Evolutionary conservation across 2,329 filamentous ascomycete species (phyloP).

Genomic region (Endoconidiophora polonica): DNA sequence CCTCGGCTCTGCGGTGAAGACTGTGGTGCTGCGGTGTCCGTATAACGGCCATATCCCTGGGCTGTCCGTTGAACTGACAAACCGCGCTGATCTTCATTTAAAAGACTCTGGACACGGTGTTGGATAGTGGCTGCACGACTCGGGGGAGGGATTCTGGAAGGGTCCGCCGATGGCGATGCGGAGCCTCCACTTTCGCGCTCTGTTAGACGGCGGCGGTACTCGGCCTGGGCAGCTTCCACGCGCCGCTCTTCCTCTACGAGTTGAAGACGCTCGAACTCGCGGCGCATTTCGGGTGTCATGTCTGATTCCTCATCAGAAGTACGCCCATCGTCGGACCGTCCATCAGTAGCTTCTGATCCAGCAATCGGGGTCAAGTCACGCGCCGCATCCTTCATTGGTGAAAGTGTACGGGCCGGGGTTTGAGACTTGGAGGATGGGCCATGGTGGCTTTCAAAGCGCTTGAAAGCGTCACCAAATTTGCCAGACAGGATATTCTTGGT

Average conservation of each 20-base stretch:
- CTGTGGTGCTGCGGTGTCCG: conserved; percentile 28
- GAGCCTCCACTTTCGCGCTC: conserved; percentile 29
- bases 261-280: conserved; percentile 70
- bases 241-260: conserved; percentile 78
- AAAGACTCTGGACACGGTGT: conserved; percentile 69
- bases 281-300: conserved; percentile 70
- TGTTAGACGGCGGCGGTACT: conserved; percentile 64
- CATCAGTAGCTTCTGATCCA: conserved; percentile 52
- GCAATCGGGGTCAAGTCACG: conserved; percentile 51
- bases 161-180: conserved; percentile 28
- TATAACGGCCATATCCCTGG: conserved; percentile 79
- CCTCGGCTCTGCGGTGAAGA: neutral
- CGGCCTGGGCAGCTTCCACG: conserved; percentile 74
- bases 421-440: conserved; percentile 14
- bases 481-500: conserved; percentile 74
- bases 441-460: conserved; percentile 57
- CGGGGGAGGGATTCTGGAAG: conserved; percentile 38
- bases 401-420: conserved; percentile 27
- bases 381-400: conserved; percentile 29
- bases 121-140: conserved; percentile 76
- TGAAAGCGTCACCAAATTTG: conserved; percentile 86
- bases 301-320: conserved; percentile 44
- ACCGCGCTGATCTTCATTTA: conserved; percentile 57
- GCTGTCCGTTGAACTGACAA: conserved; percentile 50
- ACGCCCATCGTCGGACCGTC: conserved; percentile 45